Evolutionary conservation across 148 eudicot species (phyloP), one percentile per base, ranked within the genome.

Genomic region (Nepenthes gracilis): DNA sequence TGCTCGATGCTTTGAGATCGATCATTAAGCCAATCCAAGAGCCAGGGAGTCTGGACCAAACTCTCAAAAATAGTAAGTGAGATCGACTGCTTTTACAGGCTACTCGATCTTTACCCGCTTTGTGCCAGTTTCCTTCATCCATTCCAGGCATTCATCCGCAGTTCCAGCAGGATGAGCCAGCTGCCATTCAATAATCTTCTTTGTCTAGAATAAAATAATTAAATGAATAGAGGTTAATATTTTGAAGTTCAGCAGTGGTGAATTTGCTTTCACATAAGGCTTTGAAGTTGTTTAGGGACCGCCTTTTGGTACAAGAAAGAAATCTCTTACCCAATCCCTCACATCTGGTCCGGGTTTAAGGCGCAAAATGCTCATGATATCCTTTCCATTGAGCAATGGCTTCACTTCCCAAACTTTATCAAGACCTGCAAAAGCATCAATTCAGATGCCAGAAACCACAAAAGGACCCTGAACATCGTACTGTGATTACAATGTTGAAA

Each of bases 161-260:
- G 76, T 71, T 58, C 75, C 96, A 15, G 71, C 62, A 56, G 97
- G 96, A 59, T 87, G 59, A 1, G 90, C 92, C 13, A 91, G 90
- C 70, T 91, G 97, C 97, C 97, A 91, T 43, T 87, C 79, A 35
- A 87, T 77, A 57, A 91, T 64, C 64, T 85, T 87, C 78, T 83
- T 75, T 80, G 77, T 83, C 97, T 91, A 35, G n/a, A 12, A 52
- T 5, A 52, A 33, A 9, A 11, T 12, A 33, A 13, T 33, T 33
- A 0, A 13, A 32, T 23, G 47, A 23, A 23, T 37, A 54, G 12
- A 32, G 12, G n/a, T 2, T 33, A 35, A 52, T 11, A 47, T 49
- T 34, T 12, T 8, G n/a, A 50, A 33, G 38, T 2, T 38, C 33
- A 40, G 34, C 12, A 43, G 43, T 23, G 23, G 23, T 23, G 23